These are phyloP conservation scores for Phytopythium helicoides DNA, from an alignment of 352 stramenopile species.

Conservation along the genomic window DNA sequence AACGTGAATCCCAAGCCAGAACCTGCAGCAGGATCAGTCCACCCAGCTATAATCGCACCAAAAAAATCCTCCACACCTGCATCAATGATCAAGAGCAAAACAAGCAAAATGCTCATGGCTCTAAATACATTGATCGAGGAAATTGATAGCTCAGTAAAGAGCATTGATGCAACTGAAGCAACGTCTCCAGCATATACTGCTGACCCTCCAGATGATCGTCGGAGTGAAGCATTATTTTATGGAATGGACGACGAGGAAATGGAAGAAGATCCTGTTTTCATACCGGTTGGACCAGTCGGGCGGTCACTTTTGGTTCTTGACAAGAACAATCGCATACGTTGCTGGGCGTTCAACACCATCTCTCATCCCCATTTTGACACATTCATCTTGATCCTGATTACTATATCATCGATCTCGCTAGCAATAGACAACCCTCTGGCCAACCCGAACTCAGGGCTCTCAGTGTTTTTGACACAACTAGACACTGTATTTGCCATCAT, in stretches of 20 bases:
- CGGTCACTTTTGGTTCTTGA: conserved; percentile 54
- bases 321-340: conserved; percentile 34
- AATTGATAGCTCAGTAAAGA: neutral
- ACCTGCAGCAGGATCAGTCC: neutral
- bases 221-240: neutral
- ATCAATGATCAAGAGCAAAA: conserved; percentile 5
- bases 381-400: conserved; percentile 80
- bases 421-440: conserved; percentile 86
- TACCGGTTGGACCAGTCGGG: neutral
- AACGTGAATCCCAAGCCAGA: no score
- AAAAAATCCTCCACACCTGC: neutral
- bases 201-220: conserved; percentile 1
- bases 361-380: conserved; percentile 74
- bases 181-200: neutral
- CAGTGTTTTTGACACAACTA: conserved; percentile 44
- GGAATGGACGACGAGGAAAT: conserved; percentile 4
- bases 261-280: conserved; percentile 5
- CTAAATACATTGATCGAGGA: conserved; percentile 5
- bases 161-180: neutral
- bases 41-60: neutral
- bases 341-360: conserved; percentile 45
- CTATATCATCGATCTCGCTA: conserved; percentile 78
- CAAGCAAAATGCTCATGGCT: conserved; percentile 3
- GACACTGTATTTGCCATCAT: conserved; percentile 79
- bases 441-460: conserved; percentile 42